phyloP scores from a whole-genome alignment of 805 yeast species.

The Candida easanensis region DNA sequence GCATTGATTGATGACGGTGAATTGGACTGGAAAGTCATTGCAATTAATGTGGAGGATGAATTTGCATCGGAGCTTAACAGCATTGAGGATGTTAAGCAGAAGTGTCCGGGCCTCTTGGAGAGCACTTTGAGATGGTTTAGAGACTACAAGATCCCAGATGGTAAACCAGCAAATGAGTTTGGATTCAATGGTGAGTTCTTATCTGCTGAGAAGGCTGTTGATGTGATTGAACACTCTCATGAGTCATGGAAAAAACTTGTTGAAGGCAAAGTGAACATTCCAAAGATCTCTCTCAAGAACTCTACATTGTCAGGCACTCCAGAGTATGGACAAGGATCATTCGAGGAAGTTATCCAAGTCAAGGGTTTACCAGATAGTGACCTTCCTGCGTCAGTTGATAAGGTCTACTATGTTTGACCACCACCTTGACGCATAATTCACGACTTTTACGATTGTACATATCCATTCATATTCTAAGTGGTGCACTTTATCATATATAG shows the following conservation, averaged over 20 bases:
- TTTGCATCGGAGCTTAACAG: conserved; percentile 84
- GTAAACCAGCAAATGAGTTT: conserved; percentile 93
- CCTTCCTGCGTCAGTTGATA: neutral
- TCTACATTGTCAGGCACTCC: conserved; percentile 55
- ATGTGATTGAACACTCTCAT: conserved; percentile 76
- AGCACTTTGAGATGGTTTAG: conserved; percentile 98
- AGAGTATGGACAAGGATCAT: conserved; percentile 19
- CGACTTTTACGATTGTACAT: too few species aligned
- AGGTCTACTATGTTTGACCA: neutral
- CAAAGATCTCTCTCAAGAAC: conserved; percentile 39
- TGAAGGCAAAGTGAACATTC: conserved; percentile 41
- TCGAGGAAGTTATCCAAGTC: neutral
- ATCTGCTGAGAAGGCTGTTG: conserved; percentile 81
- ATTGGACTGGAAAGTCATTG: conserved; percentile 90
- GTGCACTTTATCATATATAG: neutral
- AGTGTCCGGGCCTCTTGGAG: conserved; percentile 89
- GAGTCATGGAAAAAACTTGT: conserved; percentile 82
- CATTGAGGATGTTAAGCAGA: conserved; percentile 84
- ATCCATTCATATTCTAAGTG: too few species aligned
- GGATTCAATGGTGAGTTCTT: conserved; percentile 96
- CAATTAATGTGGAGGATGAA: conserved; percentile 78
- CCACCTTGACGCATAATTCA: neutral
- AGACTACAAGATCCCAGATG: conserved; percentile 96
- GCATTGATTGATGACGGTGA: conserved; percentile 93
- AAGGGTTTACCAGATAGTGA: neutral